These are phyloP conservation scores for Pythium myriotylum DNA, from an alignment of 352 stramenopile genomes.

Conservation along the genomic window DNA sequence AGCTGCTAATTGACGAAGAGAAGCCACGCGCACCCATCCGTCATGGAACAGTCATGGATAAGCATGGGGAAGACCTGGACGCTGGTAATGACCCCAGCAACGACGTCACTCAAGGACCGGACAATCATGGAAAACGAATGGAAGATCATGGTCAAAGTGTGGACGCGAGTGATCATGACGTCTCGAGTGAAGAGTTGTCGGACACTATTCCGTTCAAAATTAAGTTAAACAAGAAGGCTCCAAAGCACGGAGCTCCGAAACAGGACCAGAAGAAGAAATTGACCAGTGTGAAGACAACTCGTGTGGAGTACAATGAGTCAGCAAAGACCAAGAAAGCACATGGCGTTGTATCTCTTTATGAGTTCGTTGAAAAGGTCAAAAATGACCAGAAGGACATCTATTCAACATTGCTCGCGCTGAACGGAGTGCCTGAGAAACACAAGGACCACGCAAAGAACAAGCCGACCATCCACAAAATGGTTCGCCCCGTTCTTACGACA, in stretches of 20 bases:
- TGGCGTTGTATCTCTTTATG: not conserved
- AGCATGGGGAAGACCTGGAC: not conserved
- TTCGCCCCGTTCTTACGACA: conserved; percentile 1
- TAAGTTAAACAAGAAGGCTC: conserved; percentile 7
- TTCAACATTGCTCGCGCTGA: not conserved
- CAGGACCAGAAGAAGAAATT: not conserved
- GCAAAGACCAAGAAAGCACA: not conserved
- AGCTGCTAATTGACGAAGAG: too few species aligned
- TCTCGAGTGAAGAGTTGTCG: not conserved
- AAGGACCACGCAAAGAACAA: not conserved
- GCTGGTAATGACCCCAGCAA: too few species aligned
- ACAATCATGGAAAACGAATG: not conserved
- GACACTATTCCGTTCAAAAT: not conserved
- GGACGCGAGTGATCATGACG: too few species aligned
- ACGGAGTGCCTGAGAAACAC: not conserved
- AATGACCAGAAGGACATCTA: not conserved
- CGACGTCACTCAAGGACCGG: too few species aligned
- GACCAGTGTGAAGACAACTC: not conserved
- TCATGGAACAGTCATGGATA: not conserved
- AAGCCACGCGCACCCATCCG: not conserved
- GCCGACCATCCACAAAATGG: not conserved
- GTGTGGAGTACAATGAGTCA: conserved; percentile 4
- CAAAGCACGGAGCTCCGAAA: conserved; percentile 6
- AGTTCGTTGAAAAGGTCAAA: not conserved
- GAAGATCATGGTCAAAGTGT: not conserved